Percentiles rank a stretch among this genome's conserved stretches.
Evolutionary conservation across 2,329 filamentous ascomycete species (phyloP).

Genomic region (Calonectria multiphialidica): DNA sequence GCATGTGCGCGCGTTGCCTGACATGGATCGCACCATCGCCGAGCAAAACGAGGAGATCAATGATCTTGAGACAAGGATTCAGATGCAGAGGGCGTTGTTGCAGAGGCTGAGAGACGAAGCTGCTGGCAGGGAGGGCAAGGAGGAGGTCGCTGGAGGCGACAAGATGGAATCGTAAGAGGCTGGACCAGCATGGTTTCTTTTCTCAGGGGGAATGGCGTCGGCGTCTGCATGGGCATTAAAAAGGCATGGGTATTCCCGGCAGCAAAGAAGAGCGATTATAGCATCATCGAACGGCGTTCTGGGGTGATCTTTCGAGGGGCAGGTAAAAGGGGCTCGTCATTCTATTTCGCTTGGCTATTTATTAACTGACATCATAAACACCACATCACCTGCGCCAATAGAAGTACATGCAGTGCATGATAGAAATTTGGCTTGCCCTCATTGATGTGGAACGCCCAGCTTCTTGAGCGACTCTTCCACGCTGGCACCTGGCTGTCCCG

Average conservation of each 20-base stretch:
- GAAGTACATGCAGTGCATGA: conserved; percentile 1
- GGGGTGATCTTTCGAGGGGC: conserved; percentile 14
- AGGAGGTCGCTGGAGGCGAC: conserved; percentile 45
- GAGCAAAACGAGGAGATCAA: conserved; percentile 80
- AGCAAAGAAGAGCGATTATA: conserved; percentile 3
- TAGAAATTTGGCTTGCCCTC: not conserved
- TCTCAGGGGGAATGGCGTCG: conserved; percentile 10
- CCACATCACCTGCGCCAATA: conserved; percentile 7
- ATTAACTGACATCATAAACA: conserved; percentile 22
- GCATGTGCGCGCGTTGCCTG: conserved; percentile 74
- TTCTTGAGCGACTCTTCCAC: conserved; percentile 74
- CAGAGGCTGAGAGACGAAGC: conserved; percentile 63
- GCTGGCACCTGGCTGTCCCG: conserved; percentile 71
- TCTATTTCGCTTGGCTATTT: conserved; percentile 28
- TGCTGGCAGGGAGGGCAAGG: conserved; percentile 49
- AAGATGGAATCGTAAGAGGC: conserved; percentile 56
- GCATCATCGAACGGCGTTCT: conserved; percentile 30
- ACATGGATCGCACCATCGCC: conserved; percentile 73
- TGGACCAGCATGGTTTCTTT: not conserved
- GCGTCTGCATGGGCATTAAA: conserved; percentile 1
- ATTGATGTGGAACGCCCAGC: conserved; percentile 54
- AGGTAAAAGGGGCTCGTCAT: conserved; percentile 17
- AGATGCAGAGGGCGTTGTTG: conserved; percentile 71
- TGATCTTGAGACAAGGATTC: conserved; percentile 73
- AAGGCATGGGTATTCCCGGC: not conserved